phyloP scores from a whole-genome alignment of 768 basidiomycete genomes.

The Rhodosporidiobolus sp. region DNA sequence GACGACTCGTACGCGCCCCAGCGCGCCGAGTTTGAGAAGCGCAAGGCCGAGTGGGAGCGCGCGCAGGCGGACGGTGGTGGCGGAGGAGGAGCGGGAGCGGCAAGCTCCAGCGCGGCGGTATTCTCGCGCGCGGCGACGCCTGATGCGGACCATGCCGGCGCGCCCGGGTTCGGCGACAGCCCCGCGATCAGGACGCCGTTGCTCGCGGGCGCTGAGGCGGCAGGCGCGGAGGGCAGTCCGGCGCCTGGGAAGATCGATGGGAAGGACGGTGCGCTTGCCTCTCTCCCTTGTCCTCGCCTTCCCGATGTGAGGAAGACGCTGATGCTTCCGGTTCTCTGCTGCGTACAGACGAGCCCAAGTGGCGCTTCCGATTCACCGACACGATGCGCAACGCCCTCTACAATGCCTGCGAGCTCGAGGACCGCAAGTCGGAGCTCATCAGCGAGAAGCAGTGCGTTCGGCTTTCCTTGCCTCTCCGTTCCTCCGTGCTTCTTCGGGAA shows the following conservation, averaged over 20 bases:
- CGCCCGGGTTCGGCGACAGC: slow-evolving; percentile 4
- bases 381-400: slow-evolving; percentile 74
- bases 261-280: slow-evolving; percentile 29
- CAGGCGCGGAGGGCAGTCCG: slow-evolving; percentile 11
- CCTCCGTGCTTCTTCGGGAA: background rate
- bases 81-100: background rate
- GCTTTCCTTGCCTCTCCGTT: background rate
- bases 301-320: slow-evolving; percentile 9
- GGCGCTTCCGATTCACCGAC: slow-evolving; percentile 76
- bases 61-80: background rate
- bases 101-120: background rate
- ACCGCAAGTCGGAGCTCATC: slow-evolving; percentile 67
- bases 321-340: too few species aligned
- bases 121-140: background rate
- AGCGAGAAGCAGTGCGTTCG: slow-evolving; percentile 48
- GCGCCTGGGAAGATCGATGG: slow-evolving; percentile 36
- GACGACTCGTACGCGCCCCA: slow-evolving; percentile 64
- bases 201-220: background rate
- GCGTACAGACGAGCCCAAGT: slow-evolving; percentile 60
- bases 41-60: slow-evolving; percentile 3
- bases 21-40: slow-evolving; percentile 54
- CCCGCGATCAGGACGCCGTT: slow-evolving; percentile 9
- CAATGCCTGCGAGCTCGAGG: slow-evolving; percentile 75
- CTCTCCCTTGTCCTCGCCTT: slow-evolving; percentile 5
- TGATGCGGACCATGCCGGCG: background rate